A percentile compares a stretch with the other conserved stretches of the same genome.
phyloP scores from a whole-genome alignment of 2,329 filamentous ascomycete species.

The Beauveria caledonica region DNA sequence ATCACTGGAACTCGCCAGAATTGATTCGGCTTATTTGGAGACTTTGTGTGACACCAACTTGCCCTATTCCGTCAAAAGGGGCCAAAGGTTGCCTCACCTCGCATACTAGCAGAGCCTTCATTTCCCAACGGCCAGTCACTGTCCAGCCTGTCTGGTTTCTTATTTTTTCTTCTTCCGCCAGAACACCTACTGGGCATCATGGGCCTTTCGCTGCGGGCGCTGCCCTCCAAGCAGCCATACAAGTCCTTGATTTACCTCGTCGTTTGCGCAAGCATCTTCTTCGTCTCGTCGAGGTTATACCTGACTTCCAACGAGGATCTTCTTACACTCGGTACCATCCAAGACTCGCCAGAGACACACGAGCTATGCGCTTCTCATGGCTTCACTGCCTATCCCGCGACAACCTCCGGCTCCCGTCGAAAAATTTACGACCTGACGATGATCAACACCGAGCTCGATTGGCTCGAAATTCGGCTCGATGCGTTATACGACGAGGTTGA shows the following conservation, averaged over 20 bases:
- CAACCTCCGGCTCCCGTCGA: conserved; percentile 19
- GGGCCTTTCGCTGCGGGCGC: background rate
- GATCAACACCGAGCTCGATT: conserved; percentile 56
- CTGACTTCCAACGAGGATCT: background rate
- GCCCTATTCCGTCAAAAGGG: background rate
- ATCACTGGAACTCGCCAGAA: too few species aligned
- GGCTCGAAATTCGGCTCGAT: conserved; percentile 55
- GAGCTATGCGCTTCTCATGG: conserved; percentile 25
- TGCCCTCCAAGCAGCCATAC: conserved; percentile 1
- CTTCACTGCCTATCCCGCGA: conserved; percentile 21
- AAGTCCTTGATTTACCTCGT: background rate
- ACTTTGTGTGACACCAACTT: background rate
- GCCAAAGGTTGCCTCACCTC: background rate
- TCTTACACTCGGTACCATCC: conserved; percentile 4
- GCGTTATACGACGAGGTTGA: conserved; percentile 51
- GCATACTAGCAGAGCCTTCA: background rate
- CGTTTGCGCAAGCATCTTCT: background rate
- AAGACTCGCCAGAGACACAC: conserved; percentile 4
- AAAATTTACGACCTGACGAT: conserved; percentile 47
- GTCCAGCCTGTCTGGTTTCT: background rate
- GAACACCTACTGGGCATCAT: background rate
- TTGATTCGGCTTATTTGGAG: too few species aligned
- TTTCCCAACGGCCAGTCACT: background rate
- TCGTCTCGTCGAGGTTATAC: conserved; percentile 1
- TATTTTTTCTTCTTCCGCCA: background rate